These are phyloP conservation scores for Suillus placidus DNA, from an alignment of 768 basidiomycete genomes.

Conservation along the genomic window DNA sequence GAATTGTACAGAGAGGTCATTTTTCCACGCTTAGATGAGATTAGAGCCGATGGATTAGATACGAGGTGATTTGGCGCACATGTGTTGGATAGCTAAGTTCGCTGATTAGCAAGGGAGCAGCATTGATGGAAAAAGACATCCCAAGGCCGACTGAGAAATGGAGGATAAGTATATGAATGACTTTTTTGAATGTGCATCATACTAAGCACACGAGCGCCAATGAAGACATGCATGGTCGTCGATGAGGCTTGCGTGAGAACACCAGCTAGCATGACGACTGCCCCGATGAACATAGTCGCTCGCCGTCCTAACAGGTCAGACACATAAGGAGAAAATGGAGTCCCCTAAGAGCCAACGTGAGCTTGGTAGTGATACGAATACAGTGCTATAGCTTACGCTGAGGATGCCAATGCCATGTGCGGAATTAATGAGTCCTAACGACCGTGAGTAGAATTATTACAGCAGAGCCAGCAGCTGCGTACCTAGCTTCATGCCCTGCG, in stretches of 20 bases:
- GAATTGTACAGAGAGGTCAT: constrained; percentile 70
- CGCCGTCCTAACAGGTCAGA: constrained; percentile 66
- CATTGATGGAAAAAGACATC: constrained; percentile 61
- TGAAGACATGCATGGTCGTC: constrained; percentile 50
- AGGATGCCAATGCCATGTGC: constrained; percentile 65
- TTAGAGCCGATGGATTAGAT: background rate
- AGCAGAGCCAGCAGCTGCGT: background rate
- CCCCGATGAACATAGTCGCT: constrained; percentile 59
- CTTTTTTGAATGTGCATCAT: background rate
- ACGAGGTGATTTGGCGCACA: constrained; percentile 35
- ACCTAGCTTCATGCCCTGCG: constrained; percentile 56
- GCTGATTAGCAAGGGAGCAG: constrained; percentile 63
- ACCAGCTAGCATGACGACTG: constrained; percentile 65
- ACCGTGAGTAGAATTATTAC: background rate
- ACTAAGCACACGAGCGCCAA: constrained; percentile 53
- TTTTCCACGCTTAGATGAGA: constrained; percentile 46
- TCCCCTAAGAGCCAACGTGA: constrained; percentile 39
- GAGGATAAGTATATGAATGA: background rate
- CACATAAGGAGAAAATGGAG: constrained; percentile 62
- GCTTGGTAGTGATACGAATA: background rate
- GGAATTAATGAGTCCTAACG: constrained; percentile 61
- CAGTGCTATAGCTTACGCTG: constrained; percentile 34
- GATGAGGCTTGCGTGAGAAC: constrained; percentile 58
- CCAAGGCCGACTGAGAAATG: constrained; percentile 58
- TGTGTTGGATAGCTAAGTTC: constrained; percentile 76